phyloP scores from a whole-genome alignment of 331 rosid genomes.

The Quercus tomentella region DNA sequence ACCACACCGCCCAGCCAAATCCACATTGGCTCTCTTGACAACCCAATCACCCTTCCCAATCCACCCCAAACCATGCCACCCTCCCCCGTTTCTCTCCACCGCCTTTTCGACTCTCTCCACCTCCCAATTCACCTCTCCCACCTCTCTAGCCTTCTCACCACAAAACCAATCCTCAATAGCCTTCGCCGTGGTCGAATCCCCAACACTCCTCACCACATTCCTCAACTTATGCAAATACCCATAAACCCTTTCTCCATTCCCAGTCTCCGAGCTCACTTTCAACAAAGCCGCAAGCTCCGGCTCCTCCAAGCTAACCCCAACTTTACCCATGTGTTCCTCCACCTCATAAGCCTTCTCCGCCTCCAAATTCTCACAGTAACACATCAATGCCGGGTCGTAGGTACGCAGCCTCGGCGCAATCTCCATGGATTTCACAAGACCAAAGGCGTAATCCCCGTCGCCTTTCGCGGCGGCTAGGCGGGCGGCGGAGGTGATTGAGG shows the following conservation, averaged over 20 bases:
- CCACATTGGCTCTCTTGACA: slow-evolving; percentile 40
- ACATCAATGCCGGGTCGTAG: slow-evolving; percentile 65
- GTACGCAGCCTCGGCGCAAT: slow-evolving; percentile 62
- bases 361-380: slow-evolving; percentile 55
- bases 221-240: slow-evolving; percentile 75
- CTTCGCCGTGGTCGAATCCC: slow-evolving; percentile 40
- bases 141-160: slow-evolving; percentile 36
- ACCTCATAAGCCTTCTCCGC: slow-evolving; percentile 78
- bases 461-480: slow-evolving; percentile 73
- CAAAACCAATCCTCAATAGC: slow-evolving; percentile 75
- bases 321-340: slow-evolving; percentile 53
- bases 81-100: slow-evolving; percentile 70
- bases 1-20: slow-evolving; percentile 43
- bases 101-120: slow-evolving; percentile 31
- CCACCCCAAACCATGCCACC: slow-evolving; percentile 97
- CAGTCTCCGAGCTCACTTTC: slow-evolving; percentile 49
- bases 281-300: slow-evolving; percentile 61
- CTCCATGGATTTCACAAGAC: slow-evolving; percentile 45
- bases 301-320: slow-evolving; percentile 58
- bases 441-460: slow-evolving; percentile 58
- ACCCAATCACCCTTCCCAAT: slow-evolving; percentile 79
- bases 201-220: slow-evolving; percentile 48
- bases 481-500: slow-evolving; percentile 65
- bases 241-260: slow-evolving; percentile 63
- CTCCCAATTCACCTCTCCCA: slow-evolving; percentile 44